Percentiles rank a stretch among this genome's conserved stretches.
phyloP scores from a whole-genome alignment of 2,329 filamentous ascomycete genomes.

The Aspergillus sp. region DNA sequence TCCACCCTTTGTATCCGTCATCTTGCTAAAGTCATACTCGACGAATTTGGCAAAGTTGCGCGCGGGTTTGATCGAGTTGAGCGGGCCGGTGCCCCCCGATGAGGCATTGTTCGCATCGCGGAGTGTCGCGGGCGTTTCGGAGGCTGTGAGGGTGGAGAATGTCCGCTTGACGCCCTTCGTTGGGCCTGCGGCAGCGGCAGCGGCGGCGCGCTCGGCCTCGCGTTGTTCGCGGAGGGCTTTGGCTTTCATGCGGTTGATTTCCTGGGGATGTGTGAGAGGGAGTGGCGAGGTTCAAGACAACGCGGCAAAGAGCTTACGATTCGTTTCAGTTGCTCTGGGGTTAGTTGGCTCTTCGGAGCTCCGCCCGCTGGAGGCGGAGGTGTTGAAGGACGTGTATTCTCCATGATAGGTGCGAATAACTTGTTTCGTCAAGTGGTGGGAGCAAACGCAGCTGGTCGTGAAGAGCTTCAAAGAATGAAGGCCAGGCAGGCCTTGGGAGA shows the following conservation, averaged over 20 bases:
- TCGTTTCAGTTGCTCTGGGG: slow-evolving; percentile 49
- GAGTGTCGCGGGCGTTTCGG: slow-evolving; percentile 60
- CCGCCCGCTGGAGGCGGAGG: not conserved
- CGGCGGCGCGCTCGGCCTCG: slow-evolving; percentile 63
- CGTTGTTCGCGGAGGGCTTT: slow-evolving; percentile 81
- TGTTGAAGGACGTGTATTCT: not conserved
- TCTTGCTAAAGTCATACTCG: slow-evolving; percentile 96
- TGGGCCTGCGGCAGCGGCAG: slow-evolving; percentile 40
- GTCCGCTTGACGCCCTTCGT: slow-evolving; percentile 70
- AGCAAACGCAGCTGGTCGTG: not conserved
- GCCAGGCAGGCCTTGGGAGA: not conserved
- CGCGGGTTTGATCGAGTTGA: slow-evolving; percentile 69
- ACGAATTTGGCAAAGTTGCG: slow-evolving; percentile 92
- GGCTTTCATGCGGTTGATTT: slow-evolving; percentile 83
- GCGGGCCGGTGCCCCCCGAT: slow-evolving; percentile 42
- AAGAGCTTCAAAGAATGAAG: not conserved
- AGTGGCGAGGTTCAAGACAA: not conserved
- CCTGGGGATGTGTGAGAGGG: slow-evolving; percentile 56
- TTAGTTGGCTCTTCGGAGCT: not conserved
- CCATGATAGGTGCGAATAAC: not conserved
- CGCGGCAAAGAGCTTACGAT: slow-evolving; percentile 48
- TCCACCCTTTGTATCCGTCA: slow-evolving; percentile 97
- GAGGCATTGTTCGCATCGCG: slow-evolving; percentile 61
- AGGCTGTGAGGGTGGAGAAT: slow-evolving; percentile 65
- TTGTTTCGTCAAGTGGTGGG: not conserved